Base-by-base conservation (phyloP, 2,329 filamentous ascomycete genomes). In the Penicillium sp. region DNA sequence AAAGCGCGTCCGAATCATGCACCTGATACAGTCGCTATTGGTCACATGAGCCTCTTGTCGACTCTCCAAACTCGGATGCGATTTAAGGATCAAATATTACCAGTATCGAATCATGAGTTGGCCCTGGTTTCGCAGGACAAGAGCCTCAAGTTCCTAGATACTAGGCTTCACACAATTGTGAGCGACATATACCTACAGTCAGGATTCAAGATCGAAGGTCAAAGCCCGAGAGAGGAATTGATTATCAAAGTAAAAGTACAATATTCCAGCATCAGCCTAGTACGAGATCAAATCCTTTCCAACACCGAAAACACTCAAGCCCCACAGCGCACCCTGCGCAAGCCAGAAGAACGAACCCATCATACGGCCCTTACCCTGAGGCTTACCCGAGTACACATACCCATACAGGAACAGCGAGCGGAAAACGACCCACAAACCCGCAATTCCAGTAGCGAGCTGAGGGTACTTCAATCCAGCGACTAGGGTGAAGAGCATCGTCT, bases 401-500 rank as follows among this genome's bases (percentile, higher is more conserved):
- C 76, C 76, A 44, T 73, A 72, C 49, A 75, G 58, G 63, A 79
- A 86, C 18, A 82, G 48, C 0, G 75, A 60, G 29, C 82, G 71
- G 54, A 73, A 76, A 7, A 81, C 64, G 8, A 77, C 70, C 83
- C 83, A 86, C 2, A 68, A 65, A 0, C 68, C 67, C 8, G 80
- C 80, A 44, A 82, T 55, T 4, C 67, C 69, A 0, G 78, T 70
- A 2, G 77, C 70, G 4, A 75, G 67, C 26, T 73, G 62, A 0
- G 83, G 83, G 65, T 79, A 83, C 55, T 72, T 72, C 49, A 85
- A 60, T 2, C 83, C 83, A 0, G 78, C 74, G 49, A 85, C 73
- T 16, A 85, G 70, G 63, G 81, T 73, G 44, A 75, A 75, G 24
- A 78, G 70, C 42, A 83, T 74, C 4, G 78, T 76, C 49, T 77